Percentiles rank a stretch among this genome's conserved stretches.
These are phyloP conservation scores for Bocquillonia castaneifolia DNA, from an alignment of 441 rosid species.

Conservation along the genomic window DNA sequence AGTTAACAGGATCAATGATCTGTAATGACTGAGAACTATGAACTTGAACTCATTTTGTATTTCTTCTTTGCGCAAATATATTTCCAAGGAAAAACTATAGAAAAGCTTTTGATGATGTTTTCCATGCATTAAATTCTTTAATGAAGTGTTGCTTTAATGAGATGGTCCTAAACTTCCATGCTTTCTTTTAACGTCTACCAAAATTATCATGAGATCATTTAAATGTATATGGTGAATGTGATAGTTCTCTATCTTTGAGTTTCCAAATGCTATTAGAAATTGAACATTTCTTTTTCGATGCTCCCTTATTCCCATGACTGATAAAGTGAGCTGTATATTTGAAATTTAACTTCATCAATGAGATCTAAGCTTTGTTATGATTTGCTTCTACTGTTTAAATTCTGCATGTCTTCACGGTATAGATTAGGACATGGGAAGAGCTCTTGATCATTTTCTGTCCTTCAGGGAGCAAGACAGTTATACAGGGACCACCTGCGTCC, in stretches of 20 bases:
- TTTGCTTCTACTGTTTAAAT: background rate
- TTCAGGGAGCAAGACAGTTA: conserved; percentile 53
- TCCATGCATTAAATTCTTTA: too few species aligned
- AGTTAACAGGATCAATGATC: background rate
- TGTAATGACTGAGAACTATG: background rate
- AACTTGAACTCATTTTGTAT: background rate
- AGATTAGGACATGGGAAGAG: background rate
- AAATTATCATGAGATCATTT: background rate
- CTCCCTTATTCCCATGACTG: background rate
- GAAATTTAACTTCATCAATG: background rate
- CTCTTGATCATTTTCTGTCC: background rate
- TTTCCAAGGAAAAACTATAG: too few species aligned
- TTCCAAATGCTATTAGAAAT: background rate
- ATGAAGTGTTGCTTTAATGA: too few species aligned
- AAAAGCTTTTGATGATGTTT: too few species aligned
- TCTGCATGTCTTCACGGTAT: background rate
- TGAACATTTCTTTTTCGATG: background rate
- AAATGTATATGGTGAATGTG: background rate
- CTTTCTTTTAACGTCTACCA: background rate
- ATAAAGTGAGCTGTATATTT: background rate
- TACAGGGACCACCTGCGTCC: conserved; percentile 56
- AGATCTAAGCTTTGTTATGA: background rate
- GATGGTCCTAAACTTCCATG: background rate
- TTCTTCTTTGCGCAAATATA: background rate
- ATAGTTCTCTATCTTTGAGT: background rate